Conservation (phyloP, 73 alveolate genomes). For the Stentor coeruleus region DNA sequence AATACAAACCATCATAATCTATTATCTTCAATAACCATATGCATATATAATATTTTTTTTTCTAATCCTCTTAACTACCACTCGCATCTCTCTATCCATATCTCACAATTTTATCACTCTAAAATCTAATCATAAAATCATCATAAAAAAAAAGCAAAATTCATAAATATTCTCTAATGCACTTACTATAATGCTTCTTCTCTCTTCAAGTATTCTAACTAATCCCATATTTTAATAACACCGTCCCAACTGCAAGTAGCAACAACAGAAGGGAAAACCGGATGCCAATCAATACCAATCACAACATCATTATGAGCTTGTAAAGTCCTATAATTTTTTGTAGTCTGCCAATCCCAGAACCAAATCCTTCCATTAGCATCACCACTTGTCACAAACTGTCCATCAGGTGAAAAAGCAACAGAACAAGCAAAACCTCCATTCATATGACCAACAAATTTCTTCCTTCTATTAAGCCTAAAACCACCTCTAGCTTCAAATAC, state of each 20-base stretch:
- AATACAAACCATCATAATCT: no score
- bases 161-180: no score
- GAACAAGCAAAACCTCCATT: slow-evolving; percentile 97
- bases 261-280: slow-evolving; percentile 85
- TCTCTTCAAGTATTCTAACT: no score
- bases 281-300: slow-evolving; percentile 98
- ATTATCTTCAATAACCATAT: no score
- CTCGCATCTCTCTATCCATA: no score
- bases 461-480: slow-evolving; percentile 90
- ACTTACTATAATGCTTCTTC: no score
- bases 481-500: slow-evolving; percentile 92
- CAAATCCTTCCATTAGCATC: slow-evolving; percentile 96
- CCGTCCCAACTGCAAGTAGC: slow-evolving; percentile 99
- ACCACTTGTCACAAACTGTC: slow-evolving; percentile 92
- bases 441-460: slow-evolving; percentile 91
- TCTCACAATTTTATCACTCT: no score
- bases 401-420: slow-evolving; percentile 90
- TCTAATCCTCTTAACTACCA: no score
- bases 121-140: neutral
- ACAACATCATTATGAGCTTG: slow-evolving; percentile 94
- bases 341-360: slow-evolving; percentile 98
- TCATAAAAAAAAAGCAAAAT: no score
- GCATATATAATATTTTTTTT: no score
- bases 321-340: slow-evolving; percentile 84
- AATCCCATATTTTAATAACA: slow-evolving; percentile 95